Evolutionary conservation across 2,329 filamentous ascomycete genomes (phyloP).

Genomic region (Macrophomina phaseolina): DNA sequence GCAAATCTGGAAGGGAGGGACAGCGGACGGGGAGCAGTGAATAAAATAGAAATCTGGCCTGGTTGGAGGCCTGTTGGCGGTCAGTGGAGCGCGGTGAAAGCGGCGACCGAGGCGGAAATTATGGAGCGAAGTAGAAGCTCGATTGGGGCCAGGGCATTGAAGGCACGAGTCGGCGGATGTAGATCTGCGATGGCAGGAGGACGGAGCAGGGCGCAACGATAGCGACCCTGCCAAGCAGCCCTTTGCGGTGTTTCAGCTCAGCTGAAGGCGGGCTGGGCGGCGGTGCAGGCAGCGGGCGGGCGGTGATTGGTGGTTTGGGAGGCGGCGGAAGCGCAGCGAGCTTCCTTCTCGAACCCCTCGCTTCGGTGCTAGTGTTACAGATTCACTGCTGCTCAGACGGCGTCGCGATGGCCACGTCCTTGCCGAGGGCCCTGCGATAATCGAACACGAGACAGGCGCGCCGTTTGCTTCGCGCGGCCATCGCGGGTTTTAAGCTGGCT

Average conservation of each 20-base stretch:
- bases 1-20: slow-evolving; percentile 3
- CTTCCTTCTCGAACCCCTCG: slow-evolving; percentile 23
- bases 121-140: background rate
- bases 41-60: slow-evolving; percentile 15
- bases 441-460: slow-evolving; percentile 16
- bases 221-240: slow-evolving; percentile 20
- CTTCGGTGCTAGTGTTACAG: slow-evolving; percentile 24
- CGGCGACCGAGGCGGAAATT: slow-evolving; percentile 22
- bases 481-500: slow-evolving; percentile 17
- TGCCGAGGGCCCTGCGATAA: slow-evolving; percentile 16
- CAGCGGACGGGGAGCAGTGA: background rate
- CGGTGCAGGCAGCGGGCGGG: slow-evolving; percentile 7
- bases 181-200: background rate
- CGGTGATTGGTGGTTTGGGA: slow-evolving; percentile 9
- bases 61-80: slow-evolving; percentile 16
- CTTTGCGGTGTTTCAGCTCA: slow-evolving; percentile 20
- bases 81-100: slow-evolving; percentile 8
- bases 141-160: slow-evolving; percentile 2
- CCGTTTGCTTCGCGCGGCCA: slow-evolving; percentile 1
- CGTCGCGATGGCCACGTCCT: background rate
- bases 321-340: background rate
- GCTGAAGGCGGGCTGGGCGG: slow-evolving; percentile 22
- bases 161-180: background rate
- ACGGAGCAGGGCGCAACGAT: slow-evolving; percentile 2
- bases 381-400: slow-evolving; percentile 16